Percentiles rank a stretch among this genome's conserved stretches.
Evolutionary conservation across 305 asterid genomes (phyloP).

Genomic region (Solanum hybrid): DNA sequence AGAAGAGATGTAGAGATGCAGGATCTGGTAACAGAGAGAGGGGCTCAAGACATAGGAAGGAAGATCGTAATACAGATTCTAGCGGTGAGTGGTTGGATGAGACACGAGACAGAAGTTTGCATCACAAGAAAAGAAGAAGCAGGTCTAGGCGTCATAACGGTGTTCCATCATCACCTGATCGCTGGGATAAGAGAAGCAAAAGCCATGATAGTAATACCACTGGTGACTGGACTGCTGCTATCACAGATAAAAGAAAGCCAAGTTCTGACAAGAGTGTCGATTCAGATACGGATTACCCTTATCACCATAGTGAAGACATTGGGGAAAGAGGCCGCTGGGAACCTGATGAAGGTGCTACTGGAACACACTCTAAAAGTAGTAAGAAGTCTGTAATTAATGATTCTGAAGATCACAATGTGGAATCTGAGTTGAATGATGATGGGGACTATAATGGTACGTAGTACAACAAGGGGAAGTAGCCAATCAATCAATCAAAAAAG

Average conservation of each 20-base stretch:
- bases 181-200: constrained; percentile 15
- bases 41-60: constrained; percentile 22
- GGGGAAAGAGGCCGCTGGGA: constrained; percentile 52
- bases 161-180: constrained; percentile 28
- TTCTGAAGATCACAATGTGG: background rate
- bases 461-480: background rate
- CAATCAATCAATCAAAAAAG: background rate
- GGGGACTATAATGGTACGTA: background rate
- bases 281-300: constrained; percentile 4
- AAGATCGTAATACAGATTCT: constrained; percentile 1
- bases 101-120: background rate
- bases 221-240: constrained; percentile 24
- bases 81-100: constrained; percentile 3
- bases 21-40: constrained; percentile 17
- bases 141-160: constrained; percentile 9
- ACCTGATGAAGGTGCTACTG: constrained; percentile 19
- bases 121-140: constrained; percentile 2
- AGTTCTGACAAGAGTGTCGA: constrained; percentile 12
- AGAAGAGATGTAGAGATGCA: constrained; percentile 17
- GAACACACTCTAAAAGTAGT: constrained; percentile 3
- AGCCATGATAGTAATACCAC: constrained; percentile 13
- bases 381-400: constrained; percentile 1
- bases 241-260: constrained; percentile 18
- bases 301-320: constrained; percentile 14
- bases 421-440: background rate